Base-by-base conservation (phyloP, 2,329 filamentous ascomycete genomes). In the Curvularia sp. region DNA sequence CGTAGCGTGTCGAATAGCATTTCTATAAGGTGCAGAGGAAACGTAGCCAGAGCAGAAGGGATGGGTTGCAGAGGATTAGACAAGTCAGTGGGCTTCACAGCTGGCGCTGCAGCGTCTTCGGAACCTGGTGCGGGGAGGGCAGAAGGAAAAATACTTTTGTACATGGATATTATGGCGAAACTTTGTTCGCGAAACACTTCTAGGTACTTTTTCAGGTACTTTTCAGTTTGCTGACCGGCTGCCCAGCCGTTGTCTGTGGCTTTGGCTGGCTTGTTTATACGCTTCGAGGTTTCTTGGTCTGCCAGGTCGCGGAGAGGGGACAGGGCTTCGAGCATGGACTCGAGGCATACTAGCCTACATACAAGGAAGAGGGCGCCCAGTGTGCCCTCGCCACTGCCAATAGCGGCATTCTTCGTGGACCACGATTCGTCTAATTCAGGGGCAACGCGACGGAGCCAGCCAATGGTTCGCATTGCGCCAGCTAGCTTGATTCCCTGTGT, bases 161-260 rank as follows among this genome's bases (percentile, higher is more conserved):
- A 97, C 84, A 98, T 92, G 58, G 92, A 96, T 28, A 98, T 88
- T 60, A 98, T 96, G 43, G 89, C 91, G 76, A 99, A 99, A 74
- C 92, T 97, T 77, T 99, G 95, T 78, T 99, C 95, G 52, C 95
- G 90, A 75, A 98, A 98, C 28, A 99, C 93, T 75, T 99, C 95
- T 69, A 99, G 91, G 77, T 96, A 99, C 48, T 93, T 86, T 77
- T 98, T 99, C 43, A 99, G 81, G 70, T 93, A 99, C 51, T 93
- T 86, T 76, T 98, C 95, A 0, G 93, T 97, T 75, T 98, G 95
- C 71, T 96, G 93, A 0, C 94, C 94, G 0, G 87, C 87, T 2
- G 85, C 86, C 85, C 85, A 90, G 35, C 77, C 70, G 10, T 54
- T 84, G 80, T 83, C 46, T 77, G 33, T 5, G 5, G 72, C 49